Evolutionary conservation across 2,329 filamentous ascomycete genomes (phyloP).

Genomic region (Aspergillus flavus): DNA sequence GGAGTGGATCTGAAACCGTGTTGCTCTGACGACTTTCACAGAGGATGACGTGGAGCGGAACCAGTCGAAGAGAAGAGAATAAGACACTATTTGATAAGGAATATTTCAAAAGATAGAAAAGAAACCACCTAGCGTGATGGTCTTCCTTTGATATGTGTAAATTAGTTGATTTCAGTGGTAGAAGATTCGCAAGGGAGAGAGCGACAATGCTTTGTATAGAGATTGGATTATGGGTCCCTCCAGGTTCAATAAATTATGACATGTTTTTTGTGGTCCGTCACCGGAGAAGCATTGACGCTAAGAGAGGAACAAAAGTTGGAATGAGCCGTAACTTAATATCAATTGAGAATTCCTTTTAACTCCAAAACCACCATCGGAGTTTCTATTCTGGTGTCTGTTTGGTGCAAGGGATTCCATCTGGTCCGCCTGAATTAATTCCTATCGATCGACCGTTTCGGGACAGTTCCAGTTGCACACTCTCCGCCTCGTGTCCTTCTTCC

Average conservation of each 20-base stretch:
- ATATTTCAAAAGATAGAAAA: neutral
- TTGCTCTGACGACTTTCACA: neutral
- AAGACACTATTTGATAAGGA: neutral
- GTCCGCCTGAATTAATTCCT: neutral
- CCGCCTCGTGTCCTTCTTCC: slow-evolving; percentile 8
- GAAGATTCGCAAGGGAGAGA: too few relatives aligned
- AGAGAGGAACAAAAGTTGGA: slow-evolving; percentile 14
- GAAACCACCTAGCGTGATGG: too few relatives aligned
- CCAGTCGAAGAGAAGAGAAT: neutral
- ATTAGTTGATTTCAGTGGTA: too few relatives aligned
- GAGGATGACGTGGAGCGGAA: slow-evolving; percentile 10
- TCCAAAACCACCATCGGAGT: neutral
- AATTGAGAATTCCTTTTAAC: neutral
- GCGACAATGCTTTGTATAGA: neutral
- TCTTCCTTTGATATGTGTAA: neutral
- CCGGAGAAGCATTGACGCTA: slow-evolving; percentile 15
- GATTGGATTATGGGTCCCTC: neutral
- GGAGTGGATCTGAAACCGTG: neutral
- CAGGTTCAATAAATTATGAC: neutral
- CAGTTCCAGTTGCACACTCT: neutral
- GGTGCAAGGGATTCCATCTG: neutral
- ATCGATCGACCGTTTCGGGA: slow-evolving; percentile 2
- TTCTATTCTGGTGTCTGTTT: neutral
- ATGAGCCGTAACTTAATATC: slow-evolving; percentile 1
- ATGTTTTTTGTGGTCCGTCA: slow-evolving; percentile 10